Evolutionary conservation across 768 basidiomycete genomes (phyloP), one percentile per base, ranked within the genome.

Genomic region (Leccinum incarnatum): DNA sequence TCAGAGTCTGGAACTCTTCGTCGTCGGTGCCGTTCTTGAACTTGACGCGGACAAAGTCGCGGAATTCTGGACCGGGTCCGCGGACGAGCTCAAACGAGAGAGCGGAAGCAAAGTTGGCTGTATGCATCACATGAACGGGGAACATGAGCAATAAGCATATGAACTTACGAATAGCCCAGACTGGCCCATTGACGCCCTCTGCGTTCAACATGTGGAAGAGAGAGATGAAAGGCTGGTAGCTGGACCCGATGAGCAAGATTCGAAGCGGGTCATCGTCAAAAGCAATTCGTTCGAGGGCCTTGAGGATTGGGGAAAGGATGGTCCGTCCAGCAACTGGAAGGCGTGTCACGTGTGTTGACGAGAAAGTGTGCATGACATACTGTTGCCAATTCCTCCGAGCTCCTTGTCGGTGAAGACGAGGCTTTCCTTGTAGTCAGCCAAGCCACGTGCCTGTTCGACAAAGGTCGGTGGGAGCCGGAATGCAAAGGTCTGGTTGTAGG

Each of bases 161-260:
- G 1, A n/a, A 83, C 88, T 67, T 62, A 91, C 88, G 86, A 61
- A 91, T 82, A 27, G 81, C 88, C 57, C 73, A 70, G 60, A 85
- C 68, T 59, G 84, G 79, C 4, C 86, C 85, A 58, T 82, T 74
- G 19, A 77, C 72, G 46, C 78, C 72, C 57, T 76, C 66, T 55
- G 86, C 76, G 36, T 84, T 86, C 40, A 89, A 81, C 75, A 89
- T 84, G 66, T 84, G 83, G 81, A 95, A 88, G 68, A 94, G 79
- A 9, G 90, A 92, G 66, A 93, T 84, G 81, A 94, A 91, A 5
- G 92, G 86, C 72, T 93, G 91, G 77, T 93, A 94, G 57, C 89
- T 89, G 9, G 87, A 85, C 75, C 88, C 84, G 62, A 91, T 78
- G 60, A 93, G 75, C 71, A 88, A 77, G 70, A 95, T 79, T 65